Evolutionary conservation across 495 filamentous ascomycete species (phyloP), one percentile per base, ranked within the genome.

Genomic region (Staphylotrichum tortipilum): DNA sequence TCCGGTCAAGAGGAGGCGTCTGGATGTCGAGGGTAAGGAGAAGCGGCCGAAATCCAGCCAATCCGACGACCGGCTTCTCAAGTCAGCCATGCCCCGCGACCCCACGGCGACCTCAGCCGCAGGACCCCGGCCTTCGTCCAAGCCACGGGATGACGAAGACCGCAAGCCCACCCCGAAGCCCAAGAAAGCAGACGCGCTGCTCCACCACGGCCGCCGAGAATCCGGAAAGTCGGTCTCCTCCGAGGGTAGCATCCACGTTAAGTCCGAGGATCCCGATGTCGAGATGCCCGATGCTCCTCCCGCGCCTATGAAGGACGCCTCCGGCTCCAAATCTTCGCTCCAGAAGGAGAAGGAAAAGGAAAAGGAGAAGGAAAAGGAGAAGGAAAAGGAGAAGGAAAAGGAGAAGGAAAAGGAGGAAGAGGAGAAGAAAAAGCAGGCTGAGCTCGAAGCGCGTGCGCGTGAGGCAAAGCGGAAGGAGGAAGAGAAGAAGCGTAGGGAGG

Each of bases 361-460:
- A 29, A 50, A 59, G 36, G 54, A 57, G 5, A 50, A 39, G 43
- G 47, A n/a, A 39, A 71, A 68, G 15, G 70, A 68, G 36, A 70
- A 78, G 44, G 71, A 44, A 64, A 57, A 70, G 36, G 52, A 61
- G 46, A 48, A 51, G 37, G 57, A 61, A 64, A 57, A 70, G 41
- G 52, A 72, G 17, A 69, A 66, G 44, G 65, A 71, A 41, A 66
- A 62, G 22, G 75, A 79, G 37, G 73, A 73, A 7, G 73, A 77
- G 44, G 72, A 72, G 38, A 72, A 53, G 63, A 70, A 52, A 61
- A 69, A 57, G 53, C 62, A 38, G 61, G 70, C 51, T 49, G 64
- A 54, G 34, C 54, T 42, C 9, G 59, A 61, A 41, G 45, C 50
- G 37, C 55, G 57, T 17, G 56, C 57, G 14, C 69, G 70, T 15